phyloP scores from a whole-genome alignment of 2,329 filamentous ascomycete genomes.

The Stachybotrys chlorohalonatus region DNA sequence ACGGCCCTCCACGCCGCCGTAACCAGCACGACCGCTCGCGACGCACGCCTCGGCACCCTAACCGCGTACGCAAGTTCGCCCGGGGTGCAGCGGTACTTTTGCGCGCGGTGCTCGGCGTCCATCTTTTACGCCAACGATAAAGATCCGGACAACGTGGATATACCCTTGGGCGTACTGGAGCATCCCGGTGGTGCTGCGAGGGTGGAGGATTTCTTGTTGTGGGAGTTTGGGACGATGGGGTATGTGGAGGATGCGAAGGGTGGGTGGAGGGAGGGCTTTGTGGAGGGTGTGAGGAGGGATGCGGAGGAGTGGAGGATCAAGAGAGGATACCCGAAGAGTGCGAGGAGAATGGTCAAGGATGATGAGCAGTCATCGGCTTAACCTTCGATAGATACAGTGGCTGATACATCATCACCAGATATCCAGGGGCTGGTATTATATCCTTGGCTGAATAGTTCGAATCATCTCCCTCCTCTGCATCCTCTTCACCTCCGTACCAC shows the following conservation, averaged over 20 bases:
- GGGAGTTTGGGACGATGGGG: slow-evolving; percentile 23
- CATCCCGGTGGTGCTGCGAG: slow-evolving; percentile 33
- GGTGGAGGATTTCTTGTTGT: slow-evolving; percentile 33
- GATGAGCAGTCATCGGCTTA: neutral
- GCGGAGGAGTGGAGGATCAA: slow-evolving; percentile 12
- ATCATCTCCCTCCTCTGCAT: neutral
- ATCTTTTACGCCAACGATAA: slow-evolving; percentile 34
- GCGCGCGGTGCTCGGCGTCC: slow-evolving; percentile 34
- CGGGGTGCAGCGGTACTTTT: slow-evolving; percentile 38
- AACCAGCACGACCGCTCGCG: slow-evolving; percentile 10
- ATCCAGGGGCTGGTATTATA: too few relatives aligned
- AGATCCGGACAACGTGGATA: slow-evolving; percentile 28
- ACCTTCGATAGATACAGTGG: too few relatives aligned
- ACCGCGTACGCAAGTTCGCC: slow-evolving; percentile 32
- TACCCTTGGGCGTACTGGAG: slow-evolving; percentile 35
- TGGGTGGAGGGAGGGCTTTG: slow-evolving; percentile 9
- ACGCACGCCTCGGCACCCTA: slow-evolving; percentile 32
- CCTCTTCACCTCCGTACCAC: neutral
- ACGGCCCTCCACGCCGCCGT: slow-evolving; percentile 24
- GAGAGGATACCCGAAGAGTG: slow-evolving; percentile 3
- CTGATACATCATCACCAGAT: too few relatives aligned
- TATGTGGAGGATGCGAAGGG: slow-evolving; percentile 4
- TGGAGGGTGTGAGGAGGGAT: slow-evolving; percentile 4
- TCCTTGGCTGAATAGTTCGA: too few relatives aligned
- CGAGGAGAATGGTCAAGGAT: neutral